A percentile compares a stretch with the other conserved stretches of the same genome.
These are phyloP conservation scores for Trichophyton simii DNA, from an alignment of 2,329 filamentous ascomycete species.

Conservation along the genomic window DNA sequence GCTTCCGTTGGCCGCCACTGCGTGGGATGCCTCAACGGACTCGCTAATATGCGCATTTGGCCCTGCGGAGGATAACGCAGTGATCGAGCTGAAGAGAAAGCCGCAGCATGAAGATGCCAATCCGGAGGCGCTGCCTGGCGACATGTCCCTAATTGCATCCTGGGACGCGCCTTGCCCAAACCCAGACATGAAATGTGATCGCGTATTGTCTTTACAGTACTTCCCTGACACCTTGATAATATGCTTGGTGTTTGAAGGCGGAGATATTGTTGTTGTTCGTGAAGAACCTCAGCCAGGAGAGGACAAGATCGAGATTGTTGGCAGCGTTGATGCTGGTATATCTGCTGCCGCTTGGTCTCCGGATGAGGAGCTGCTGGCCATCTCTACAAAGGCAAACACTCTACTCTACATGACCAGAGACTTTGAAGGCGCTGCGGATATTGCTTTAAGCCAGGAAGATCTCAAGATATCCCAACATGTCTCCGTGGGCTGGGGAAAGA, in stretches of 20 bases:
- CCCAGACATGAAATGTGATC: slow-evolving; percentile 62
- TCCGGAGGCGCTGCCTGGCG: slow-evolving; percentile 30
- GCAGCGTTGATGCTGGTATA: slow-evolving; percentile 86
- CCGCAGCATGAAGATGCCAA: slow-evolving; percentile 26
- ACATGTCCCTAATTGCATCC: slow-evolving; percentile 51
- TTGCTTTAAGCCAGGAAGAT: slow-evolving; percentile 60
- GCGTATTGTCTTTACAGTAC: slow-evolving; percentile 67
- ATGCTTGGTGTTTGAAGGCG: slow-evolving; percentile 75
- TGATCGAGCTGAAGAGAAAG: slow-evolving; percentile 58
- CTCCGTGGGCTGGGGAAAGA: slow-evolving; percentile 95
- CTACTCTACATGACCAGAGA: slow-evolving; percentile 84
- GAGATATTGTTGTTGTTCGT: slow-evolving; percentile 76
- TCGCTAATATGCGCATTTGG: slow-evolving; percentile 74
- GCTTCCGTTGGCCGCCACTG: slow-evolving; percentile 57
- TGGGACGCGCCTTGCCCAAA: slow-evolving; percentile 81
- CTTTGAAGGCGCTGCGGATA: slow-evolving; percentile 72
- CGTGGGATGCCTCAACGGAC: slow-evolving; percentile 74
- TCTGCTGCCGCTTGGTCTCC: slow-evolving; percentile 84
- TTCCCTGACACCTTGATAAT: slow-evolving; percentile 67
- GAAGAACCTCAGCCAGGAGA: slow-evolving; percentile 55
- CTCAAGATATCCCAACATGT: slow-evolving; percentile 84
- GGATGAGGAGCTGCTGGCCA: slow-evolving; percentile 78
- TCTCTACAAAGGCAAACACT: slow-evolving; percentile 67
- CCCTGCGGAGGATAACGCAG: slow-evolving; percentile 54
- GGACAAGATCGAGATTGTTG: slow-evolving; percentile 85